Conservation (phyloP, 768 basidiomycete species). For the Cyclocybe cylindracea region DNA sequence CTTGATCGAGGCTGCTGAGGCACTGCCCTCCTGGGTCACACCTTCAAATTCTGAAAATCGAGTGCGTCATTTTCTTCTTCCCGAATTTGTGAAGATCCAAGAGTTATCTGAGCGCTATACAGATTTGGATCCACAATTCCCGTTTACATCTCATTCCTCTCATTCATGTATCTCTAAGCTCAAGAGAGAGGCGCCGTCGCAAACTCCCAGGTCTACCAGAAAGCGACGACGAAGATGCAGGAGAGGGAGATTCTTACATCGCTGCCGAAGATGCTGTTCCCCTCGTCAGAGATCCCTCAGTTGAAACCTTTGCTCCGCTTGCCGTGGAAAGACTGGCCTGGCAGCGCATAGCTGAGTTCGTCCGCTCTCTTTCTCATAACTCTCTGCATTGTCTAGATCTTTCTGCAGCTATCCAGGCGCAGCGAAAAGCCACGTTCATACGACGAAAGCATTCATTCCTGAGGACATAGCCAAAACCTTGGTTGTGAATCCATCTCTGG, state of each 20-base stretch:
- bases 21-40: conserved; percentile 86
- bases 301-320: conserved; percentile 60
- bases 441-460: conserved; percentile 79
- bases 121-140: conserved; percentile 91
- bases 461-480: conserved; percentile 77
- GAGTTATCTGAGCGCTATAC: conserved; percentile 28
- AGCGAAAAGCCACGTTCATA: conserved; percentile 68
- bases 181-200: conserved; percentile 52
- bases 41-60: conserved; percentile 92
- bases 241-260: conserved; percentile 50
- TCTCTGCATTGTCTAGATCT: neutral
- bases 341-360: conserved; percentile 68
- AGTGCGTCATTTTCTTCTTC: conserved; percentile 53
- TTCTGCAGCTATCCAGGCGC: conserved; percentile 67
- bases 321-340: conserved; percentile 68
- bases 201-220: conserved; percentile 39
- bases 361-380: conserved; percentile 3
- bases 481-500: conserved; percentile 57
- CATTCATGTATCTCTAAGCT: conserved; percentile 66
- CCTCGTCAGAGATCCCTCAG: conserved; percentile 53
- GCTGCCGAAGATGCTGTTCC: conserved; percentile 61
- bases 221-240: conserved; percentile 52
- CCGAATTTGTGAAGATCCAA: conserved; percentile 31
- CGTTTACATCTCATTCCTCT: conserved; percentile 88
- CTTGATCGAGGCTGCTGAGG: conserved; percentile 93